Evolutionary conservation across 108 stramenopile species (phyloP).

Genomic region (Nitzschia sp.): DNA sequence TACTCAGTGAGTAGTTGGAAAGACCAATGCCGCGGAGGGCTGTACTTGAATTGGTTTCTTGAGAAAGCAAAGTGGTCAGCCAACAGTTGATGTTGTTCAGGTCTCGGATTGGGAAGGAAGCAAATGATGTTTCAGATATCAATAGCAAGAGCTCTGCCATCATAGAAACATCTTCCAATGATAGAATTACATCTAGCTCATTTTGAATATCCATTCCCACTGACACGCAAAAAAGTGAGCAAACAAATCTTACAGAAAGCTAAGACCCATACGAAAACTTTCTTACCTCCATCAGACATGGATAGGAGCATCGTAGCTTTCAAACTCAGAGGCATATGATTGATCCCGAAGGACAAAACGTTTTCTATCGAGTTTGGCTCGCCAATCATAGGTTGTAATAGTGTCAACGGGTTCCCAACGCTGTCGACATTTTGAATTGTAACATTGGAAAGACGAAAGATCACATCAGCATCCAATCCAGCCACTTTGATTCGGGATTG

Average conservation of each 20-base stretch:
- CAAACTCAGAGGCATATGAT: constrained; percentile 38
- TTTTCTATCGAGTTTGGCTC: constrained; percentile 46
- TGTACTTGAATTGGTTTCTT: constrained; percentile 8
- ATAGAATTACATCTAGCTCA: constrained; percentile 38
- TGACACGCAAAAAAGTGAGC: constrained; percentile 1
- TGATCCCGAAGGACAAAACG: constrained; percentile 51
- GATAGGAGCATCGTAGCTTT: constrained; percentile 32
- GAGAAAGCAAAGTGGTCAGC: constrained; percentile 50
- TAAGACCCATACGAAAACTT: neutral
- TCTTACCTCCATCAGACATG: constrained; percentile 34
- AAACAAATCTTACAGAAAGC: neutral
- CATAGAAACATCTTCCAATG: constrained; percentile 35
- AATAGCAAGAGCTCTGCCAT: constrained; percentile 36
- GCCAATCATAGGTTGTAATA: constrained; percentile 41
- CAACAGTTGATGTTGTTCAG: constrained; percentile 53
- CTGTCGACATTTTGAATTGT: constrained; percentile 54
- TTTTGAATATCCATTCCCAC: constrained; percentile 51
- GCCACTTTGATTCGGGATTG: constrained; percentile 38
- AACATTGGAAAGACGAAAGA: constrained; percentile 47
- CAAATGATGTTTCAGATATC: constrained; percentile 48
- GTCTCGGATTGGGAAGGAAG: constrained; percentile 51
- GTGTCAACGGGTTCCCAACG: constrained; percentile 52
- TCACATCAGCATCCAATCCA: constrained; percentile 41
- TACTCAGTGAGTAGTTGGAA: constrained; percentile 23
- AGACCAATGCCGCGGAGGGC: constrained; percentile 19